These are phyloP conservation scores for Inosperma sp. DNA, from an alignment of 768 basidiomycete genomes.

Conservation along the genomic window DNA sequence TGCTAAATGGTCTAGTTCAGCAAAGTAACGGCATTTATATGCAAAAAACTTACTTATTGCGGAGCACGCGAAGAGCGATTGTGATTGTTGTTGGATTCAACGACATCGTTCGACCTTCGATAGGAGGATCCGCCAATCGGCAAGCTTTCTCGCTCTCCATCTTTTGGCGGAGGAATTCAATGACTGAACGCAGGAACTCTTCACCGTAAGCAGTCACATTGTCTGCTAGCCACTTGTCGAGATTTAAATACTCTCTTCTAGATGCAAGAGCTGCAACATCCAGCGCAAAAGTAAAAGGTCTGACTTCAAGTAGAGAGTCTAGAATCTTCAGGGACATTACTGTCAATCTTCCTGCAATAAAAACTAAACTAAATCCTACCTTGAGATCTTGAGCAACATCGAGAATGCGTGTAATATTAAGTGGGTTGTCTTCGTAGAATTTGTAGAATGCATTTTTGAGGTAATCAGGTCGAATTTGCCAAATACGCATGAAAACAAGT, in stretches of 20 bases:
- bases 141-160: conserved; percentile 83
- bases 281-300: conserved; percentile 84
- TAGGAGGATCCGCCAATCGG: conserved; percentile 69
- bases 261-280: conserved; percentile 94
- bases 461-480: conserved; percentile 85
- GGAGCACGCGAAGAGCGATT: conserved; percentile 85
- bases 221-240: conserved; percentile 95
- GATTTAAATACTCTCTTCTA: conserved; percentile 86
- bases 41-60: conserved; percentile 64
- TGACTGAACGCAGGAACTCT: conserved; percentile 82
- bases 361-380: conserved; percentile 38
- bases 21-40: no score
- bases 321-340: conserved; percentile 58
- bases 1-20: conserved; percentile 9
- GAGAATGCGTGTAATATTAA: conserved; percentile 90
- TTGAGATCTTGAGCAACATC: conserved; percentile 96
- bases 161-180: conserved; percentile 88
- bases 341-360: not conserved
- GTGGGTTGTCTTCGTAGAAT: conserved; percentile 86
- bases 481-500: conserved; percentile 94
- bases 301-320: conserved; percentile 85
- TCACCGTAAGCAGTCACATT: conserved; percentile 77
- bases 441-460: conserved; percentile 85
- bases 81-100: conserved; percentile 86
- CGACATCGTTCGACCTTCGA: conserved; percentile 78